Evolutionary conservation across 106 monocot genomes (phyloP), one percentile per base, ranked within the genome.

Genomic region (Vanilla planifolia): DNA sequence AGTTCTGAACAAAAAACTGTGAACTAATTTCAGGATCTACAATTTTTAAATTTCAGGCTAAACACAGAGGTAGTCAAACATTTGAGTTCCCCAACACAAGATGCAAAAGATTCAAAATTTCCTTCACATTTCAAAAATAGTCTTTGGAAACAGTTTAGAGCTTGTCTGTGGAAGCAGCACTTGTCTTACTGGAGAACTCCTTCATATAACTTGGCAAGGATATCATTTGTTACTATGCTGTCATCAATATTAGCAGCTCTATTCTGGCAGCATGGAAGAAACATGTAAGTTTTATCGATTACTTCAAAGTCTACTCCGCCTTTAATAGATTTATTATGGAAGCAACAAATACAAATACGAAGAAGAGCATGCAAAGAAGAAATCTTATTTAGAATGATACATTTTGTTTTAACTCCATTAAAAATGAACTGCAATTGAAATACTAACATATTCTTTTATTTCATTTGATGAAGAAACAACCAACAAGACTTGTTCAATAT

Each of bases 401-500:
- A n/a, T n/a, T n/a, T n/a, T n/a, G n/a, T n/a, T n/a, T n/a, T n/a
- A n/a, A n/a, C n/a, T n/a, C n/a, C n/a, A n/a, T n/a, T n/a, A n/a
- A n/a, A n/a, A n/a, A n/a, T n/a, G n/a, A n/a, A n/a, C n/a, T n/a
- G n/a, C n/a, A n/a, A n/a, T n/a, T n/a, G n/a, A n/a, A n/a, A n/a
- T n/a, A n/a, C n/a, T n/a, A n/a, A n/a, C 10, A 34, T 14, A 14
- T 13, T 13, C 42, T 42, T 42, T 14, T 21, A 27, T 36, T 48
- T 8, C 51, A 57, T 69, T 26, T 7, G 61, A 10, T 71, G 25
- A 9, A 80, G 80, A 30, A 50, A 72, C 29, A 59, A 56, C 43
- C 62, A 80, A 59, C 80, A 71, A 37, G 67, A 75, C 44, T 13
- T 80, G 23, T 80, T 75, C 64, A 80, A 71, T 63, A 71, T 80